Conservation (phyloP, 352 stramenopile species). For the Peronospora farinosa region DNA sequence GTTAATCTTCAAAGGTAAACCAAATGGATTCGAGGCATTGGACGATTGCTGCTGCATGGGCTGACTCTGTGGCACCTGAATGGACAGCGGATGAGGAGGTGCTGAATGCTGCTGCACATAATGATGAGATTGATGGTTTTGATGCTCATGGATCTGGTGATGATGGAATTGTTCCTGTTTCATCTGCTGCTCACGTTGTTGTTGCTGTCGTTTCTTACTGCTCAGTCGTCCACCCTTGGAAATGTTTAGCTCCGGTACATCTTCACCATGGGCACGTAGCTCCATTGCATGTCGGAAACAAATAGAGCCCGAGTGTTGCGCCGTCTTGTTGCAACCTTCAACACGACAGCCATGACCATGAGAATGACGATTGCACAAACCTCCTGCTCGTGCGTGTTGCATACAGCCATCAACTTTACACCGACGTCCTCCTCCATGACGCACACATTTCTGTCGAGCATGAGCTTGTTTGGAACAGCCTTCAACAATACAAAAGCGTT, state of each 20-base stretch:
- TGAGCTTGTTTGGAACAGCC: slow-evolving; percentile 75
- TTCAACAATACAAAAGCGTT: slow-evolving; percentile 78
- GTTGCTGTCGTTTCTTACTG: slow-evolving; percentile 67
- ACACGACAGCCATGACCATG: slow-evolving; percentile 69
- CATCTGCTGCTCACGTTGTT: slow-evolving; percentile 59
- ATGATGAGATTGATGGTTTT: slow-evolving; percentile 41
- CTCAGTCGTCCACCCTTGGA: slow-evolving; percentile 63
- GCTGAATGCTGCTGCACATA: slow-evolving; percentile 17
- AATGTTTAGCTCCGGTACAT: slow-evolving; percentile 70
- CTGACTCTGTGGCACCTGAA: slow-evolving; percentile 29
- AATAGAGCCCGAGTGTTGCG: slow-evolving; percentile 69
- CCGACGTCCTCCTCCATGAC: slow-evolving; percentile 57
- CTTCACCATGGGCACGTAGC: slow-evolving; percentile 57
- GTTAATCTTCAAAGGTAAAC: slow-evolving; percentile 66
- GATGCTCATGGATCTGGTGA: slow-evolving; percentile 55
- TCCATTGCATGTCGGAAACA: slow-evolving; percentile 78
- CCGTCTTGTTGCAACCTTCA: slow-evolving; percentile 75
- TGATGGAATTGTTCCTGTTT: slow-evolving; percentile 77
- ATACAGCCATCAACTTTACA: slow-evolving; percentile 72
- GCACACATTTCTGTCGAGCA: slow-evolving; percentile 68
- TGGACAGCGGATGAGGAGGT: slow-evolving; percentile 26
- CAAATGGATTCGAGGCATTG: slow-evolving; percentile 43
- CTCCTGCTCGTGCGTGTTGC: slow-evolving; percentile 63
- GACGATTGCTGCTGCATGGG: slow-evolving; percentile 20
- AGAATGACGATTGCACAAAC: slow-evolving; percentile 71